phyloP scores from a whole-genome alignment of 2,329 filamentous ascomycete species.

The Paecilomyces sp. region DNA sequence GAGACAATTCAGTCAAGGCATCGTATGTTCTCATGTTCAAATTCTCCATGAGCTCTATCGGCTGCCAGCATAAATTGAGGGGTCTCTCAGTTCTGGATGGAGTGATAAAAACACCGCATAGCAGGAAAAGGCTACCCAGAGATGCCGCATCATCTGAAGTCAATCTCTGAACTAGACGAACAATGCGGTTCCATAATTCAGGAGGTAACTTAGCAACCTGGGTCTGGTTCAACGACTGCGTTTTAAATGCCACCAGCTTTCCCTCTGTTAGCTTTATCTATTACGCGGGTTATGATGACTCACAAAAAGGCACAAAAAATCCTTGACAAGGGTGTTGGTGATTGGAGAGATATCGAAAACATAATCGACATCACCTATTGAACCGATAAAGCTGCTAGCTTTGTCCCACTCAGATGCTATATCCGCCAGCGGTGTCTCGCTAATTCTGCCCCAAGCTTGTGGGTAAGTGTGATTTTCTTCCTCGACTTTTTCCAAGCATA shows the following conservation, averaged over 20 bases:
- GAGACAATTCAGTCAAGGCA: not conserved
- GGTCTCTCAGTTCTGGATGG: not conserved
- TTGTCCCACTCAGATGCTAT: not conserved
- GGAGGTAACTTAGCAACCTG: not conserved
- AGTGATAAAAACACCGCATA: not conserved
- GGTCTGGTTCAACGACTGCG: not conserved
- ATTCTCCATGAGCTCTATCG: not conserved
- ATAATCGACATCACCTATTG: not conserved
- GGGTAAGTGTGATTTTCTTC: not conserved
- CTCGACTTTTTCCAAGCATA: not conserved
- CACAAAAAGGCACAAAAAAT: not conserved
- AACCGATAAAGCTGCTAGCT: not conserved
- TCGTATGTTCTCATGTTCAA: not conserved
- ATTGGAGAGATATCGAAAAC: slow-evolving; percentile 4
- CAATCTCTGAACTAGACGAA: not conserved
- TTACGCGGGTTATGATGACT: not conserved
- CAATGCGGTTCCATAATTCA: not conserved
- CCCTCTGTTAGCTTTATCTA: not conserved
- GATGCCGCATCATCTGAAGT: not conserved
- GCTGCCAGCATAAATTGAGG: not conserved
- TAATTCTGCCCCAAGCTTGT: not conserved
- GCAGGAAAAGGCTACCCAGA: not conserved
- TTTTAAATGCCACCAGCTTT: not conserved
- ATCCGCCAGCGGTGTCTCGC: not conserved
- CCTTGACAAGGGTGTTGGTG: slow-evolving; percentile 3